phyloP scores from a whole-genome alignment of 176 grass and related monocot genomes.

The Ampelocalamus luodianensis region DNA sequence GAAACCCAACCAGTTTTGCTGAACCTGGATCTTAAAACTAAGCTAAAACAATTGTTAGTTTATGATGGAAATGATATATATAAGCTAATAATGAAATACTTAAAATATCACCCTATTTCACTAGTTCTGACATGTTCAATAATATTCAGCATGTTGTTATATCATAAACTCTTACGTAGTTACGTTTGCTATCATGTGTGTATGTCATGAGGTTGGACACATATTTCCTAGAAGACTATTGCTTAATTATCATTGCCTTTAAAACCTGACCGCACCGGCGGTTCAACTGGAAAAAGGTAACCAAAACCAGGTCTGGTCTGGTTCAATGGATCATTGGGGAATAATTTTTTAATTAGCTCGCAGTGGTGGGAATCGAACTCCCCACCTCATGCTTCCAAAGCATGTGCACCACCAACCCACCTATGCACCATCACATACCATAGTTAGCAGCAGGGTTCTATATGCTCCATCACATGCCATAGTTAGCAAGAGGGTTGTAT shows the following conservation, averaged over 20 bases:
- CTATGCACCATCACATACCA: not conserved
- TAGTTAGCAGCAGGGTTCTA: not conserved
- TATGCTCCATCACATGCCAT: constrained; percentile 1
- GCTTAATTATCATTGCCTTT: not conserved
- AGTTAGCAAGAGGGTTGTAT: constrained; percentile 1
- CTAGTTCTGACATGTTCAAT: constrained; percentile 10
- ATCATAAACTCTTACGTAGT: not conserved
- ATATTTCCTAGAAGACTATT: constrained; percentile 2
- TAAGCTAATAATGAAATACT: not conserved
- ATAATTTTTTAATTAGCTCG: constrained; percentile 11
- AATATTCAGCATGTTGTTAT: constrained; percentile 18
- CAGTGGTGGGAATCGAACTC: not conserved
- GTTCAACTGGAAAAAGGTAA: constrained; percentile 7
- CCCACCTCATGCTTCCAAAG: not conserved
- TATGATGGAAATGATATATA: not conserved
- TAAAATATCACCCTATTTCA: not conserved
- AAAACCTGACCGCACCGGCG: not conserved
- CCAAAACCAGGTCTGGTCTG: not conserved
- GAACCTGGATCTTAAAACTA: constrained; percentile 11
- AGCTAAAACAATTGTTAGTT: constrained; percentile 1
- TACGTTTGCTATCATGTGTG: not conserved
- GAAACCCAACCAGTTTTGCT: not conserved
- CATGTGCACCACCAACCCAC: not conserved
- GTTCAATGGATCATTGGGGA: not conserved
- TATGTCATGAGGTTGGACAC: not conserved